Evolutionary conservation across 1,284 basidiomycete species (phyloP).

Genomic region (Nidula niveotomentosa): DNA sequence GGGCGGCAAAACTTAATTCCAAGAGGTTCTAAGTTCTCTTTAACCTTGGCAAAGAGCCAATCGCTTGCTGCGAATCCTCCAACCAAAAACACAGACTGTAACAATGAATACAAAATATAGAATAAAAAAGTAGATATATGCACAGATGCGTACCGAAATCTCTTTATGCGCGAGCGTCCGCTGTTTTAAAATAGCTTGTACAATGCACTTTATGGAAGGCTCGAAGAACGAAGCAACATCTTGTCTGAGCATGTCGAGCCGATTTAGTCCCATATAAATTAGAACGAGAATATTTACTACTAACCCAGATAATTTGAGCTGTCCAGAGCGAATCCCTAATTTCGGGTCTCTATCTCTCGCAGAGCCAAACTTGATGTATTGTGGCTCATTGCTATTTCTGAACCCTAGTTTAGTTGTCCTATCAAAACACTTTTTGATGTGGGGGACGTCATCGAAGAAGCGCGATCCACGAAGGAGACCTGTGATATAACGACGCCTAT

Average conservation of each 20-base stretch:
- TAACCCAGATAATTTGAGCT: slow-evolving; percentile 45
- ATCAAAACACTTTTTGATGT: slow-evolving; percentile 42
- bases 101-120: background rate
- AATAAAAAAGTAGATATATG: background rate
- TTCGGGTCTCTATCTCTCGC: slow-evolving; percentile 39
- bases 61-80: slow-evolving; percentile 55
- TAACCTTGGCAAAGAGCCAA: slow-evolving; percentile 41
- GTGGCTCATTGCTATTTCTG: slow-evolving; percentile 32
- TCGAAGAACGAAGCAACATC: slow-evolving; percentile 44
- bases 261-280: background rate
- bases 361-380: slow-evolving; percentile 46
- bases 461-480: slow-evolving; percentile 21
- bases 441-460: slow-evolving; percentile 31
- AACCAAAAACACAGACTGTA: slow-evolving; percentile 26
- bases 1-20: slow-evolving; percentile 17
- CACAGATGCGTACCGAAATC: slow-evolving; percentile 25
- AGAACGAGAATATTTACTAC: slow-evolving; percentile 8
- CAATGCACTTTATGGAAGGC: slow-evolving; percentile 41
- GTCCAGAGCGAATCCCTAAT: slow-evolving; percentile 42
- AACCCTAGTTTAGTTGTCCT: slow-evolving; percentile 44
- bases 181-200: slow-evolving; percentile 36
- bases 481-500: background rate
- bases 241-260: slow-evolving; percentile 18
- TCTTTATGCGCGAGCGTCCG: slow-evolving; percentile 23
- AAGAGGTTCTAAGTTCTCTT: slow-evolving; percentile 6